A percentile compares a stretch with the other conserved stretches of the same genome.
Evolutionary conservation across 2,329 filamentous ascomycete genomes (phyloP).

Genomic region (Diaporthe helianthi): DNA sequence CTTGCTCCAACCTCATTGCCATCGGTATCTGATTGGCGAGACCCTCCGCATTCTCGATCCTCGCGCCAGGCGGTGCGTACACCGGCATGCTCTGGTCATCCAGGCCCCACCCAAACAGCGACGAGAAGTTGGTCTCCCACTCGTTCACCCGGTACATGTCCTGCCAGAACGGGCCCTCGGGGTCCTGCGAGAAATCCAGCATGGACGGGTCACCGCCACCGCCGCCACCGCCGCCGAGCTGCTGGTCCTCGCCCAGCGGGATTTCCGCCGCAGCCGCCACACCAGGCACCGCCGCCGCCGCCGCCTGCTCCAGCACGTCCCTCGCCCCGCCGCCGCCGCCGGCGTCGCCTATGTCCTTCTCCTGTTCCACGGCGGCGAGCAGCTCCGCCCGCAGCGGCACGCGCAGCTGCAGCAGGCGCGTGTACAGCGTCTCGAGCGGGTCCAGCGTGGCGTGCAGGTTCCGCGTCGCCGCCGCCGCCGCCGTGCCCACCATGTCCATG

Average conservation of each 20-base stretch:
- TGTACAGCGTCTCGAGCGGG: constrained; percentile 21
- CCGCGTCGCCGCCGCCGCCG: not conserved
- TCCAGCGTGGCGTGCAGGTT: not conserved
- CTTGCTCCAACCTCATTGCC: not conserved
- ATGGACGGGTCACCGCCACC: not conserved
- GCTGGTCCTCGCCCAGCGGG: not conserved
- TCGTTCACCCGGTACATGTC: constrained; percentile 23
- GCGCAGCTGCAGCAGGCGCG: constrained; percentile 21
- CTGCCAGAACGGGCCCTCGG: constrained; percentile 30
- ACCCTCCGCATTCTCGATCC: not conserved
- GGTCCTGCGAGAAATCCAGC: constrained; percentile 14
- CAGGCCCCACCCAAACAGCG: constrained; percentile 27
- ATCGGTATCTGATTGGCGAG: not conserved
- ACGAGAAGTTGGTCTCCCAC: constrained; percentile 27
- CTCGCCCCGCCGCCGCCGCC: no score
- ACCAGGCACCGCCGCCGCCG: no score
- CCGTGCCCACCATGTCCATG: not conserved
- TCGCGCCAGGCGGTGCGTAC: not conserved
- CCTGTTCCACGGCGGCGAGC: constrained; percentile 5
- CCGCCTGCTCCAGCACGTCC: not conserved
- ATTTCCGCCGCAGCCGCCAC: not conserved
- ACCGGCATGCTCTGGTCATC: not conserved
- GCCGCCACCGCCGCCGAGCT: no score
- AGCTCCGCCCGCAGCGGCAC: constrained; percentile 26
- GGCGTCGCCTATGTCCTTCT: not conserved